Base-by-base conservation (phyloP, 2,329 filamentous ascomycete species). In the Nemania sp. region DNA sequence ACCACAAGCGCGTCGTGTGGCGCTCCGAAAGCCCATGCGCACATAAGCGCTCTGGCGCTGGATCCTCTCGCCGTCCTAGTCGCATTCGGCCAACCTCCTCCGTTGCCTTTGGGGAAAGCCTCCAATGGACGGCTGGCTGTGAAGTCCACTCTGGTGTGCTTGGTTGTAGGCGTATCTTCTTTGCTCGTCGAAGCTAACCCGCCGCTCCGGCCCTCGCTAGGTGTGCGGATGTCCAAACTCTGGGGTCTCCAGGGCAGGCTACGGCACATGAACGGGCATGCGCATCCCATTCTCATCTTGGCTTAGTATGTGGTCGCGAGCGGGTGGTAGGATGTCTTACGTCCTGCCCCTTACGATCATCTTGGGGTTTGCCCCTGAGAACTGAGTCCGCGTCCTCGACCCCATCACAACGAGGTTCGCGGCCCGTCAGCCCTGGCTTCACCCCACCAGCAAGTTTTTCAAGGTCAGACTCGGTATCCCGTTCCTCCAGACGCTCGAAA, bases 21-120 rank as follows among this genome's bases (percentile, higher is more conserved):
- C 46, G 17, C 25, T 35, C 29, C 29, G 46, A 21, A 17, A 55
- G 20, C 47, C 39, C 52, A 39, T 51, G 48, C 15, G 11, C 20
- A 54, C 56, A 39, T 39, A 51, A 48, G 55, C 47, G 57, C 54
- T 42, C 34, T 58, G 29, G 37, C 42, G 43, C 48, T 35, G 29
- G 48, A 39, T 11, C 32, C 35, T 56, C 51, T 47, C 45, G 54
- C 55, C 17, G 48, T 59, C 57, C 59, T 64, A 59, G 65, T 67
- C 59, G 39, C 48, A 63, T 58, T 67, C 69, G 69, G 68, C 37
- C 61, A 57, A 57, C 57, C 49, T 35, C 58, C 57, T 71, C 68
- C 69, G 69, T 69, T 62, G 55, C 59, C 17, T 54, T 64, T 62
- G 49, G 46, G 62, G 67, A 68, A 67, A 67, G 60, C 67, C 68